Conservation (phyloP, 2,329 filamentous ascomycete genomes). For the Diaporthe australafricana region DNA sequence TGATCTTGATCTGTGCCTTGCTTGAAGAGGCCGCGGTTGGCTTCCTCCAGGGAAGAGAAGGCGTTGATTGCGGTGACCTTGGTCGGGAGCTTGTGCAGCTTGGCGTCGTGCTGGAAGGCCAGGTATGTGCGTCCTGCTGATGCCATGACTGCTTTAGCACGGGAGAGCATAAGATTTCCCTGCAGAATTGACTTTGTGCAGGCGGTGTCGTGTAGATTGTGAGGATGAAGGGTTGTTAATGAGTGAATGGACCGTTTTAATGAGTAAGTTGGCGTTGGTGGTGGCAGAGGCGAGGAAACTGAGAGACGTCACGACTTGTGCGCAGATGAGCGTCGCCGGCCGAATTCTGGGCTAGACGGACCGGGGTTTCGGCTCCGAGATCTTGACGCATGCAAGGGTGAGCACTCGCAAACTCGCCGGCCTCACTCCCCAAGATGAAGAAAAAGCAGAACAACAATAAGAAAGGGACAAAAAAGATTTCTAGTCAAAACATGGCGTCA, state of each 20-base stretch:
- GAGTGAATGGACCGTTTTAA: not conserved
- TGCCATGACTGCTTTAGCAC: slow-evolving; percentile 29
- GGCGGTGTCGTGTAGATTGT: not conserved
- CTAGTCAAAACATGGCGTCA: too few relatives aligned
- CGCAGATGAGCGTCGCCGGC: slow-evolving; percentile 22
- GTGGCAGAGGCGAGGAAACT: too few relatives aligned
- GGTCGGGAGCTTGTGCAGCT: slow-evolving; percentile 56
- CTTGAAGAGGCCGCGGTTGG: slow-evolving; percentile 70
- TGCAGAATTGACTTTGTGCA: too few relatives aligned
- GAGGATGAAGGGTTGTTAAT: not conserved
- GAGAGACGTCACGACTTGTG: slow-evolving; percentile 13
- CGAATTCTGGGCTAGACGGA: not conserved
- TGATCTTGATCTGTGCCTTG: slow-evolving; percentile 58
- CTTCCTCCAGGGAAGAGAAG: slow-evolving; percentile 61
- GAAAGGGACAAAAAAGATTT: too few relatives aligned
- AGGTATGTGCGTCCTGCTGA: slow-evolving; percentile 52
- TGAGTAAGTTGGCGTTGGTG: not conserved
- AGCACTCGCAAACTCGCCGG: not conserved
- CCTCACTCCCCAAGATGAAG: not conserved
- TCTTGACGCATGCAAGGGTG: not conserved
- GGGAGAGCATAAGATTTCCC: not conserved
- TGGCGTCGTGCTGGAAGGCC: slow-evolving; percentile 57
- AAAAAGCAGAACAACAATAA: not conserved
- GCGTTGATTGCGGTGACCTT: slow-evolving; percentile 59
- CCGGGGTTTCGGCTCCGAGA: slow-evolving; percentile 27